These are phyloP conservation scores for Omphalotus olearius DNA, from an alignment of 1,284 basidiomycete species.

Conservation along the genomic window DNA sequence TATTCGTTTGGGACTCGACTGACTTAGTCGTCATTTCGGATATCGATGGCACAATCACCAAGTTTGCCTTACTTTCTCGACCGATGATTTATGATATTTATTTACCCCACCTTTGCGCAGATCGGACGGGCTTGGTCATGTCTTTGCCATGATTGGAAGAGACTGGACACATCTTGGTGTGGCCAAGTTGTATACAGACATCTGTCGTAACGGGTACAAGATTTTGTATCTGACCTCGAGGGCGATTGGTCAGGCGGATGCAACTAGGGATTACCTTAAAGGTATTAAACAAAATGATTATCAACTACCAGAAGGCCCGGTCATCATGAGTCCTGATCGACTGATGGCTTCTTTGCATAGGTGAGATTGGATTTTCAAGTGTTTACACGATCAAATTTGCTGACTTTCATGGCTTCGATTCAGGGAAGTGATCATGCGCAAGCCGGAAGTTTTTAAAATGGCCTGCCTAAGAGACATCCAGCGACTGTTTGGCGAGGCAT, in stretches of 20 bases:
- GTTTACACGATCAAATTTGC: neutral
- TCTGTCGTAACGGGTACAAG: slow-evolving; percentile 94
- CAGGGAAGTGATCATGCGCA: slow-evolving; percentile 97
- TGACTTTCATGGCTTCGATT: slow-evolving; percentile 1
- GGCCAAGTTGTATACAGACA: slow-evolving; percentile 97
- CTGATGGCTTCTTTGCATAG: slow-evolving; percentile 94
- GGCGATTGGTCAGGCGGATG: slow-evolving; percentile 97
- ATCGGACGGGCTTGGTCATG: slow-evolving; percentile 95
- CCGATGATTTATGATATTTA: slow-evolving; percentile 8
- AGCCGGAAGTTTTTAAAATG: slow-evolving; percentile 99
- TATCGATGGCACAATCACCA: slow-evolving; percentile 99
- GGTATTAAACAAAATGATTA: slow-evolving; percentile 96
- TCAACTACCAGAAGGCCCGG: slow-evolving; percentile 94
- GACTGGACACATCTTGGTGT: slow-evolving; percentile 99
- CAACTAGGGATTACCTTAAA: slow-evolving; percentile 93
- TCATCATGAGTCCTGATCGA: slow-evolving; percentile 98
- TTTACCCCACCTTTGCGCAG: slow-evolving; percentile 33
- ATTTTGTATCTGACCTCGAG: slow-evolving; percentile 98
- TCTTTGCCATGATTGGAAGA: slow-evolving; percentile 98
- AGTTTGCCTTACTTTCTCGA: slow-evolving; percentile 46
- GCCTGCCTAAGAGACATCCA: slow-evolving; percentile 97
- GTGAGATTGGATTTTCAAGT: slow-evolving; percentile 35
- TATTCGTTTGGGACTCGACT: slow-evolving; percentile 93
- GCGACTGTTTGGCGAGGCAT: slow-evolving; percentile 77
- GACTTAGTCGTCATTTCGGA: slow-evolving; percentile 94